These are phyloP conservation scores for Metschnikowia kunwiensis DNA, from an alignment of 805 yeast species.

Conservation along the genomic window DNA sequence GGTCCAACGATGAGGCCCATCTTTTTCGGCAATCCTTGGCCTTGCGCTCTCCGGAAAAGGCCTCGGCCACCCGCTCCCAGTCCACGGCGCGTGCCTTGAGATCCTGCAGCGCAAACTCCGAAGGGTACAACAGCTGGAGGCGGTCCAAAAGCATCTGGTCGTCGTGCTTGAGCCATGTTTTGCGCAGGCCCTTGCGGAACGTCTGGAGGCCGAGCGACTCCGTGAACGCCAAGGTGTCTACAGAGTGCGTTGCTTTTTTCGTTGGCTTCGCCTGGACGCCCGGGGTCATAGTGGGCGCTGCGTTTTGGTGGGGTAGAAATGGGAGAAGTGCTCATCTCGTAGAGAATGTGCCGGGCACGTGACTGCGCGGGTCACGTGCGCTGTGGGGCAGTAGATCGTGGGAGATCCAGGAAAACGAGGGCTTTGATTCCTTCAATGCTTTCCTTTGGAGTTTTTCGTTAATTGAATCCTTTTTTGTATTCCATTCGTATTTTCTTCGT, in stretches of 20 bases:
- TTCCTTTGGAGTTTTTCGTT: no score
- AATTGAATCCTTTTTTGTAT: no score
- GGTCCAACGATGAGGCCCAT: slow-evolving; percentile 85
- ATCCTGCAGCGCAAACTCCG: slow-evolving; percentile 17
- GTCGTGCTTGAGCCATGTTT: slow-evolving; percentile 75
- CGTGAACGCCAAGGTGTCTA: slow-evolving; percentile 58
- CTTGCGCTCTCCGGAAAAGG: slow-evolving; percentile 48
- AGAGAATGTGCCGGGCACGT: no score
- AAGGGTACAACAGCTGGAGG: slow-evolving; percentile 36
- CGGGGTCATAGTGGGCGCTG: background rate
- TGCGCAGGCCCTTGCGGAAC: slow-evolving; percentile 57
- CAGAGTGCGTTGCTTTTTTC: slow-evolving; percentile 10
- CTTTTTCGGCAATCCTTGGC: slow-evolving; percentile 83
- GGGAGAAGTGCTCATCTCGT: background rate
- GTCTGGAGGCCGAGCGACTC: slow-evolving; percentile 75
- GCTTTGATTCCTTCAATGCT: no score
- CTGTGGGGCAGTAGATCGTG: no score
- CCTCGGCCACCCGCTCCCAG: slow-evolving; percentile 59
- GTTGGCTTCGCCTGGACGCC: slow-evolving; percentile 8
- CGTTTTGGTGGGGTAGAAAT: no score
- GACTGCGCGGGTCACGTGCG: no score
- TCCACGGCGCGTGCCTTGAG: slow-evolving; percentile 44
- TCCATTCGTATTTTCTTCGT: no score
- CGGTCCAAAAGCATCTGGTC: slow-evolving; percentile 51
- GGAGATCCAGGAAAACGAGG: no score